These are phyloP conservation scores for Ascocoryne sarcoides DNA, from an alignment of 2,329 filamentous ascomycete genomes.

Conservation along the genomic window DNA sequence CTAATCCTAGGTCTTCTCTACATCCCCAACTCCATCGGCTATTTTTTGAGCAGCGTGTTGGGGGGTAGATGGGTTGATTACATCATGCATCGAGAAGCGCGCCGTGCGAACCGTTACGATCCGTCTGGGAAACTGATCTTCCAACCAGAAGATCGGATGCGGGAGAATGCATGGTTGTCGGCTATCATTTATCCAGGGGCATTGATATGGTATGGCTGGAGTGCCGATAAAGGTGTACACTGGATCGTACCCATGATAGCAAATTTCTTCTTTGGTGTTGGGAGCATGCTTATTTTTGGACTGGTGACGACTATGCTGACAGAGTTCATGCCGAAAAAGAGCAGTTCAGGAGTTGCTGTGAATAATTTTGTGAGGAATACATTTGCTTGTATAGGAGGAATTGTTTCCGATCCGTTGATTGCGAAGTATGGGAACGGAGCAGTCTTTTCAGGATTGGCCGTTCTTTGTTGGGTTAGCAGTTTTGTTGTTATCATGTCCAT, in stretches of 20 bases:
- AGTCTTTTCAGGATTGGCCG: constrained; percentile 57
- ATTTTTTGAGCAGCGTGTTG: background rate
- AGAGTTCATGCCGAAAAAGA: constrained; percentile 67
- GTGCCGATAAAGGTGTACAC: constrained; percentile 50
- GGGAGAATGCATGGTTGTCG: constrained; percentile 72
- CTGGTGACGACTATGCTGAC: constrained; percentile 67
- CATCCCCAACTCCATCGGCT: constrained; percentile 62
- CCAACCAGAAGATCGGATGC: constrained; percentile 72
- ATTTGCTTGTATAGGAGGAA: constrained; percentile 60
- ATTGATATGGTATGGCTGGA: constrained; percentile 73
- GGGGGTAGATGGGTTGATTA: constrained; percentile 59
- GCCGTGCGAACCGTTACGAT: constrained; percentile 60
- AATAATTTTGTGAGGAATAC: constrained; percentile 80
- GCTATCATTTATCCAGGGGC: constrained; percentile 61
- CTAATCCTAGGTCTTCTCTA: constrained; percentile 69
- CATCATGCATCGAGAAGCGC: constrained; percentile 72
- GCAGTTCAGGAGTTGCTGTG: constrained; percentile 65
- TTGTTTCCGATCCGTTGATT: constrained; percentile 65
- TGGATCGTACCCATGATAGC: constrained; percentile 57
- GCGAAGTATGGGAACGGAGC: constrained; percentile 64
- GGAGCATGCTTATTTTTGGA: constrained; percentile 57
- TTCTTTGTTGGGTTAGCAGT: constrained; percentile 48
- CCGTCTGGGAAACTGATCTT: constrained; percentile 53
- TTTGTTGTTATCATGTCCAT: constrained; percentile 52
- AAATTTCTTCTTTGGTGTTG: constrained; percentile 66